phyloP scores from a whole-genome alignment of 2,329 filamentous ascomycete genomes.

The Verticillium dahliae region DNA sequence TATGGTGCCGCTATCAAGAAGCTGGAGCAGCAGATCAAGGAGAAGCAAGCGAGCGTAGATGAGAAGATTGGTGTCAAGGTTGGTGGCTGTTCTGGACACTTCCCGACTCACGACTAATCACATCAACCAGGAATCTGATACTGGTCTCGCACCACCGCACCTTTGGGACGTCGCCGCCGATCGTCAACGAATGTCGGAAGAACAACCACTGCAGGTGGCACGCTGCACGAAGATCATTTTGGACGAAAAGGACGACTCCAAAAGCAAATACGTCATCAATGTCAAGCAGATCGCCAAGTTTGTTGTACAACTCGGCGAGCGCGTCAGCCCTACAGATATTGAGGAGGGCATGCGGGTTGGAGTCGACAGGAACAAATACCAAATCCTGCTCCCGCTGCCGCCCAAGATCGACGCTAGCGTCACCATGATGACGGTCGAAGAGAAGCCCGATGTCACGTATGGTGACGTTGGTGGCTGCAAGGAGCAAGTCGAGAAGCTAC shows the following conservation, averaged over 20 bases:
- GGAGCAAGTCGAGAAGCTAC: slow-evolving; percentile 97
- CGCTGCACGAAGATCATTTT: slow-evolving; percentile 99
- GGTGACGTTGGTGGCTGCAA: slow-evolving; percentile 98
- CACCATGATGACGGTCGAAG: slow-evolving; percentile 99
- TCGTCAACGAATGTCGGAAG: slow-evolving; percentile 95
- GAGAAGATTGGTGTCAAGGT: slow-evolving; percentile 94
- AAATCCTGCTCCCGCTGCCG: slow-evolving; percentile 91
- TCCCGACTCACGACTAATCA: neutral
- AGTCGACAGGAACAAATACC: slow-evolving; percentile 98
- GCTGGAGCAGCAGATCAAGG: slow-evolving; percentile 98
- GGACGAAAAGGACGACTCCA: slow-evolving; percentile 90
- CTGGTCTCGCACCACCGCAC: slow-evolving; percentile 93
- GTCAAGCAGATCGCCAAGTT: slow-evolving; percentile 99
- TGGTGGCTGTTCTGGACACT: slow-evolving; percentile 12
- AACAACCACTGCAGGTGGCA: slow-evolving; percentile 95
- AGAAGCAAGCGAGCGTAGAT: slow-evolving; percentile 95
- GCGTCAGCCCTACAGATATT: slow-evolving; percentile 96
- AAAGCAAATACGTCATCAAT: slow-evolving; percentile 99
- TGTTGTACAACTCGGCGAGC: slow-evolving; percentile 93
- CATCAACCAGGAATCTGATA: slow-evolving; percentile 80
- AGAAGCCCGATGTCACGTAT: slow-evolving; percentile 98
- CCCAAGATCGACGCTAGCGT: slow-evolving; percentile 99
- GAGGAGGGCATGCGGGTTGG: slow-evolving; percentile 99
- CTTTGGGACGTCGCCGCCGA: slow-evolving; percentile 98
- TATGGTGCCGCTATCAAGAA: slow-evolving; percentile 93